Evolutionary conservation across 1,284 basidiomycete species (phyloP).

Genomic region (Heterobasidion parviporum): DNA sequence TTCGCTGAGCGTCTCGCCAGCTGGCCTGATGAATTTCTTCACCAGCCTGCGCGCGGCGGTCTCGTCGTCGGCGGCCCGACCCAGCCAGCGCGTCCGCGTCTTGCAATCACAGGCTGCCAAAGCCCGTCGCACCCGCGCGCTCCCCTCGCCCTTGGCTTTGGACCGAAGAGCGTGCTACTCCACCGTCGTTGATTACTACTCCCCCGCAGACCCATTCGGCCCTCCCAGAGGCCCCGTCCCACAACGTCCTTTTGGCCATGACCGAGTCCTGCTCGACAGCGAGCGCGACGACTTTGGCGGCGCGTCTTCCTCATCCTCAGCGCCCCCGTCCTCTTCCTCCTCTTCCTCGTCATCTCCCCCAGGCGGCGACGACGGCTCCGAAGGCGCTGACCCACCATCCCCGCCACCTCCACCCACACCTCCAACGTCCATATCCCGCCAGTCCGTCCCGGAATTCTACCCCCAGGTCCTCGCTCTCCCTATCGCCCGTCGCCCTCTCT

Average conservation of each 20-base stretch:
- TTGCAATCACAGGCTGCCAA: background rate
- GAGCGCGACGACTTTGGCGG: slow-evolving; percentile 10
- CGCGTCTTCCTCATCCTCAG: slow-evolving; percentile 13
- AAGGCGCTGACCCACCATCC: slow-evolving; percentile 15
- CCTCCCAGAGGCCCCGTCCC: background rate
- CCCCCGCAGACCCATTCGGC: background rate
- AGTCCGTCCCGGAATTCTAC: slow-evolving; percentile 81
- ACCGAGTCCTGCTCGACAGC: slow-evolving; percentile 11
- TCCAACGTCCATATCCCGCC: slow-evolving; percentile 64
- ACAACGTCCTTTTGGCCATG: slow-evolving; percentile 15
- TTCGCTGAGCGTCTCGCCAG: background rate
- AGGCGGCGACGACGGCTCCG: slow-evolving; percentile 15
- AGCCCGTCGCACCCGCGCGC: background rate
- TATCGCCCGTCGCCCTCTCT: slow-evolving; percentile 91
- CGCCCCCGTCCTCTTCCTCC: slow-evolving; percentile 16
- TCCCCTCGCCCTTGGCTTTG: background rate
- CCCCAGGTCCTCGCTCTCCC: slow-evolving; percentile 94
- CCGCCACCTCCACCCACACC: slow-evolving; percentile 25
- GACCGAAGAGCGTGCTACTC: slow-evolving; percentile 3
- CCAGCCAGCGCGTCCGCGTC: background rate
- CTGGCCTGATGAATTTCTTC: slow-evolving; percentile 3
- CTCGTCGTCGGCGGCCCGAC: slow-evolving; percentile 2
- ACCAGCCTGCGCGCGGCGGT: slow-evolving; percentile 5
- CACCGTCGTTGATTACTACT: slow-evolving; percentile 3
- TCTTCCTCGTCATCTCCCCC: slow-evolving; percentile 7